A percentile compares a stretch with the other conserved stretches of the same genome.
Conservation (phyloP, 1,284 basidiomycete species). For the Papiliotrema fonsecae region DNA sequence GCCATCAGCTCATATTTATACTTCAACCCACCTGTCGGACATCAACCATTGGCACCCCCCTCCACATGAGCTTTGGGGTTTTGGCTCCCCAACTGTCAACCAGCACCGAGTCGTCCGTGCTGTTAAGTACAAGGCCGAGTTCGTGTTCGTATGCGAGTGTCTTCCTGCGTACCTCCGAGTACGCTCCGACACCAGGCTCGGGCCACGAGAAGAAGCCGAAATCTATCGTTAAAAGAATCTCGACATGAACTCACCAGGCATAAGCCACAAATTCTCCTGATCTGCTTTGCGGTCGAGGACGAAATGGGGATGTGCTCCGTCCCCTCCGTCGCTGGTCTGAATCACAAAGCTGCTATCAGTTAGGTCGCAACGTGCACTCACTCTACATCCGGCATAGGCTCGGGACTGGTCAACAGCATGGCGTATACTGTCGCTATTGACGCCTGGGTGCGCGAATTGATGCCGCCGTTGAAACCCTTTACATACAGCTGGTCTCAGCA, state of each 20-base stretch:
- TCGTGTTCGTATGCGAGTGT: slow-evolving; percentile 23
- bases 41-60: slow-evolving; percentile 38
- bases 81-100: slow-evolving; percentile 33
- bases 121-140: slow-evolving; percentile 10
- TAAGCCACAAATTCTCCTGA: slow-evolving; percentile 31
- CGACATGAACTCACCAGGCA: slow-evolving; percentile 29
- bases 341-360: slow-evolving; percentile 30
- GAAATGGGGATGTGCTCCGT: slow-evolving; percentile 20
- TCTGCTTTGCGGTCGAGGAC: slow-evolving; percentile 26
- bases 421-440: slow-evolving; percentile 30
- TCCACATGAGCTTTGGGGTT: slow-evolving; percentile 38
- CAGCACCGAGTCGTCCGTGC: slow-evolving; percentile 2
- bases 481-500: slow-evolving; percentile 32
- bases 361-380: slow-evolving; percentile 6
- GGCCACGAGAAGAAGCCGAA: slow-evolving; percentile 45
- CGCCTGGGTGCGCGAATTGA: slow-evolving; percentile 29
- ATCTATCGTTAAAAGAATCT: slow-evolving; percentile 16
- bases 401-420: slow-evolving; percentile 30
- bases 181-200: slow-evolving; percentile 37
- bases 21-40: slow-evolving; percentile 25
- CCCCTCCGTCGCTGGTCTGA: slow-evolving; percentile 32
- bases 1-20: background rate
- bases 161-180: slow-evolving; percentile 33
- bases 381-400: slow-evolving; percentile 43
- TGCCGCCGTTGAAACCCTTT: slow-evolving; percentile 30